These are phyloP conservation scores for Erodium texanum DNA, from an alignment of 441 rosid genomes.

Conservation along the genomic window DNA sequence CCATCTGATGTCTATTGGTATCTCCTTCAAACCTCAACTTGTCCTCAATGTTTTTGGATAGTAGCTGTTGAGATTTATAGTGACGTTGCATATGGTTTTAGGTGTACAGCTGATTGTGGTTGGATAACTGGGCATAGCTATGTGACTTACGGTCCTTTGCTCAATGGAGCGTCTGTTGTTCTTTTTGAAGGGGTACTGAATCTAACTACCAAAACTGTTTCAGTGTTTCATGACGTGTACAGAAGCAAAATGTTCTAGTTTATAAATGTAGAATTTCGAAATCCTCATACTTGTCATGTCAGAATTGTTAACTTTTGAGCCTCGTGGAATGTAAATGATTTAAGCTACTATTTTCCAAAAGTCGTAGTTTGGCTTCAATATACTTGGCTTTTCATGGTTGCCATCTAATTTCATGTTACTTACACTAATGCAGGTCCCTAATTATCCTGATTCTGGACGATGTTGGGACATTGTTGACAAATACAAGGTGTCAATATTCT, in stretches of 20 bases:
- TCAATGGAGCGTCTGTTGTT: conserved; percentile 76
- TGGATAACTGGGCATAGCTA: conserved; percentile 99
- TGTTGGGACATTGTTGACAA: conserved; percentile 98
- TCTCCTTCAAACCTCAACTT: conserved; percentile 16
- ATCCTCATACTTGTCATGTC: not conserved
- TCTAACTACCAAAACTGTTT: not conserved
- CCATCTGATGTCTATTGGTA: conserved; percentile 89
- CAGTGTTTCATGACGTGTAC: not conserved
- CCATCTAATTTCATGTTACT: conserved; percentile 17
- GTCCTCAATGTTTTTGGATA: conserved; percentile 5
- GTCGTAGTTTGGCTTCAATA: not conserved
- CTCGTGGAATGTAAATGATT: not conserved
- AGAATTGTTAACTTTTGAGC: not conserved
- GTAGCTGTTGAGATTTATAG: not conserved
- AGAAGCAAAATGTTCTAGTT: not conserved
- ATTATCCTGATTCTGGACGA: conserved; percentile 88
- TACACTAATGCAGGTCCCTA: conserved; percentile 63
- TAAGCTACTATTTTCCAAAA: not conserved
- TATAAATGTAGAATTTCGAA: not conserved
- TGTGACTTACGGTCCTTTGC: conserved; percentile 95
- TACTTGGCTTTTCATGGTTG: conserved; percentile 18
- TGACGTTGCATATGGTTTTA: conserved; percentile 21
- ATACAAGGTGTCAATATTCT: conserved; percentile 83
- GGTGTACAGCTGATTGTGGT: conserved; percentile 99
- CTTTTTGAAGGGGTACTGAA: conserved; percentile 79